A percentile compares a stretch with the other conserved stretches of the same genome.
Conservation (phyloP, 768 basidiomycete species). For the Hebeloma cylindrosporum region DNA sequence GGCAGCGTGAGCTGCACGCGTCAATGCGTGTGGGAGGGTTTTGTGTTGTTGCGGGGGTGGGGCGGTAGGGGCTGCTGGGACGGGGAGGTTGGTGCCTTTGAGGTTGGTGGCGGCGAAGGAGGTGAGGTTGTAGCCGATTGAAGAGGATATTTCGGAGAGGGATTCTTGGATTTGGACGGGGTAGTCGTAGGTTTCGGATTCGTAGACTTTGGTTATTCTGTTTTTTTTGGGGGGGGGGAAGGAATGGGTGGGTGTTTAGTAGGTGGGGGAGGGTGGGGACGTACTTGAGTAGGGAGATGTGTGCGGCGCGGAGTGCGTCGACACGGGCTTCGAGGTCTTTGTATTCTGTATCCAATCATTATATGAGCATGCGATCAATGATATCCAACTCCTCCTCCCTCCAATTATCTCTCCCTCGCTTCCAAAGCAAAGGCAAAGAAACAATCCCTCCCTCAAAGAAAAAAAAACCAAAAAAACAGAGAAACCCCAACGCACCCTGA, state of each 20-base stretch:
- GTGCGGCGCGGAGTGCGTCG: constrained; percentile 83
- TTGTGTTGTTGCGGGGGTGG: constrained; percentile 74
- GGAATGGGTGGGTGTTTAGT: neutral
- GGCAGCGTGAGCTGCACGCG: constrained; percentile 72
- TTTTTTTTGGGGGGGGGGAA: neutral
- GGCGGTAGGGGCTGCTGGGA: constrained; percentile 56
- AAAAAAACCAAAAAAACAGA: no score
- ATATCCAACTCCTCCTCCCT: neutral
- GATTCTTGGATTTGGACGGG: constrained; percentile 79
- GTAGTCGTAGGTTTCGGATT: constrained; percentile 86
- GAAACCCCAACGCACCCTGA: constrained; percentile 53
- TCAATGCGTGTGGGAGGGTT: constrained; percentile 94
- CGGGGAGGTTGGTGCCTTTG: constrained; percentile 85
- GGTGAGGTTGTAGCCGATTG: constrained; percentile 71
- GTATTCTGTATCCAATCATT: constrained; percentile 65
- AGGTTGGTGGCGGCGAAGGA: constrained; percentile 86
- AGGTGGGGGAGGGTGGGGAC: constrained; percentile 21
- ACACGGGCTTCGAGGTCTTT: constrained; percentile 94
- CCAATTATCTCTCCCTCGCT: no score
- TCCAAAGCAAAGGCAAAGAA: no score
- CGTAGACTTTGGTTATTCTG: constrained; percentile 88
- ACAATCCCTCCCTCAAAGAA: no score
- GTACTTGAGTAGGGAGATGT: constrained; percentile 76
- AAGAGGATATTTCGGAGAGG: constrained; percentile 27
- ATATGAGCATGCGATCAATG: neutral